Conservation (phyloP, 345 rosid genomes). For the Euphorbia lathyris region DNA sequence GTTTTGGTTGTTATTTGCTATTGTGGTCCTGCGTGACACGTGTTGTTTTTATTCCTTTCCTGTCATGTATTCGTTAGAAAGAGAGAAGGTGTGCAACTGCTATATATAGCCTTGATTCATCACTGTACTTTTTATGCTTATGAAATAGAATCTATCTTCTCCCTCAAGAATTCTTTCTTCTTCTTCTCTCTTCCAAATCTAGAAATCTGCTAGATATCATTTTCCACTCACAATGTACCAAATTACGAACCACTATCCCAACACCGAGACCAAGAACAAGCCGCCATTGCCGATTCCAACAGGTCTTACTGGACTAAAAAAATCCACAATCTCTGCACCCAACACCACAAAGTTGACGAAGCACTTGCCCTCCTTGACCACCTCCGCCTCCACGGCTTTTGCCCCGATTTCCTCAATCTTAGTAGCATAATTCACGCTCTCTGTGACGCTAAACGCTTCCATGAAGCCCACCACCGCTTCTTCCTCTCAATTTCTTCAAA, state of each 20-base stretch:
- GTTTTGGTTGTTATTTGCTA: no score
- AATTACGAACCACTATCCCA: not conserved
- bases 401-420: conserved; percentile 54
- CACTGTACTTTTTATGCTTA: no score
- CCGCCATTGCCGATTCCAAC: conserved; percentile 18
- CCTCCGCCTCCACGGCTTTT: conserved; percentile 50
- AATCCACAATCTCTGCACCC: conserved; percentile 52
- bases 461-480: conserved; percentile 59
- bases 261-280: not conserved
- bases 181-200: no score
- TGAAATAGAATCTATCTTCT: no score
- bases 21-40: no score
- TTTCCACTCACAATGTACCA: conserved; percentile 6
- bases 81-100: no score
- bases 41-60: no score
- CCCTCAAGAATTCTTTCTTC: no score
- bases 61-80: no score
- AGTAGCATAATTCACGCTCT: conserved; percentile 72
- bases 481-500: conserved; percentile 35
- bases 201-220: no score
- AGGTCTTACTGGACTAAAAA: conserved; percentile 50
- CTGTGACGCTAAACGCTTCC: conserved; percentile 51
- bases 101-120: no score
- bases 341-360: conserved; percentile 36
- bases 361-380: conserved; percentile 47